A percentile compares a stretch with the other conserved stretches of the same genome.
Conservation (phyloP, 257 asterid species). For the Jaltomata sinuosa region DNA sequence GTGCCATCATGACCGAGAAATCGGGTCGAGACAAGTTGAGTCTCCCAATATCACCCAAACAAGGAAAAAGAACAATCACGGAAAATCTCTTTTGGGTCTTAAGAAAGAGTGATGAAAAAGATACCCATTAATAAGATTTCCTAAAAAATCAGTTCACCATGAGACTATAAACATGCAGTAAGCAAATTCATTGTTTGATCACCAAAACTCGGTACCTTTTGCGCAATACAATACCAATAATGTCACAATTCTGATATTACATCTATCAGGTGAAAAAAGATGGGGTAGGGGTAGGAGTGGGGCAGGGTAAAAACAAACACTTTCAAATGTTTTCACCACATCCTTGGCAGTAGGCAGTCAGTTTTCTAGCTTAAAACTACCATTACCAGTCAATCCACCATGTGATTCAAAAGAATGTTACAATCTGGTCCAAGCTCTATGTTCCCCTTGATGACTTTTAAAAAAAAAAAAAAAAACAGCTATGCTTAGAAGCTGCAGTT, state of each 20-base stretch:
- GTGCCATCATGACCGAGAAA: too few relatives aligned
- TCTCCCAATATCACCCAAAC: background rate
- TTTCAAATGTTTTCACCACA: background rate
- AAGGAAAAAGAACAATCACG: background rate
- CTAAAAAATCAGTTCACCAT: background rate
- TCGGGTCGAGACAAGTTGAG: too few relatives aligned
- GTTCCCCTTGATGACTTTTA: background rate
- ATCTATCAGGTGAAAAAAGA: background rate
- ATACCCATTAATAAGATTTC: background rate
- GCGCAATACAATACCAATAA: background rate
- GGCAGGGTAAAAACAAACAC: background rate
- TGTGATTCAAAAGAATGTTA: constrained; percentile 2
- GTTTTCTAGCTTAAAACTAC: background rate
- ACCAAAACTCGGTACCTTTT: background rate
- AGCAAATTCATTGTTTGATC: background rate
- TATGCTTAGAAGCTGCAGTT: background rate
- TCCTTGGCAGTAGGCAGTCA: background rate
- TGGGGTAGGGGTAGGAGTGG: too few relatives aligned
- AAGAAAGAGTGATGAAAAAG: too few relatives aligned
- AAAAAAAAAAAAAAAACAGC: background rate
- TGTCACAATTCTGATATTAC: background rate
- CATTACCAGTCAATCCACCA: background rate
- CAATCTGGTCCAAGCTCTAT: background rate
- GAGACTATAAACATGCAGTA: background rate
- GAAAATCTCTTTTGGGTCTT: too few relatives aligned